A percentile compares a stretch with the other conserved stretches of the same genome.
These are phyloP conservation scores for Tranzscheliella williamsii DNA, from an alignment of 1,284 basidiomycete species.

Conservation along the genomic window DNA sequence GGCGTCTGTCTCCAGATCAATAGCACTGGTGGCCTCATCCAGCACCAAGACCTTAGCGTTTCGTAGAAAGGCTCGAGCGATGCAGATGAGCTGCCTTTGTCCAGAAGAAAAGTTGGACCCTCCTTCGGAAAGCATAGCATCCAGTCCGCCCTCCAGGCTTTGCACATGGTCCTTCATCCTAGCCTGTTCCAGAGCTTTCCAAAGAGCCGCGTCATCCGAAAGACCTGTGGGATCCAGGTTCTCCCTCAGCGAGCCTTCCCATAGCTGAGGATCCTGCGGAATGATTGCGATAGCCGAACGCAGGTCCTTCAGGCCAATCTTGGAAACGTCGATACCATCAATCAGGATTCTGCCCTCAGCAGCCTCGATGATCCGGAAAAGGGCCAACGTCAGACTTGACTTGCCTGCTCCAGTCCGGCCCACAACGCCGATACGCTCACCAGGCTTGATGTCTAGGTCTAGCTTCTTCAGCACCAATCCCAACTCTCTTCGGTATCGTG, in stretches of 20 bases:
- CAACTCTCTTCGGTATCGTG: conserved; percentile 79
- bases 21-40: conserved; percentile 72
- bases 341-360: conserved; percentile 76
- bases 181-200: conserved; percentile 77
- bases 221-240: conserved; percentile 78
- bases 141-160: conserved; percentile 72
- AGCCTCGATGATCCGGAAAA: conserved; percentile 68
- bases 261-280: conserved; percentile 74
- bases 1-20: conserved; percentile 86
- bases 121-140: conserved; percentile 77
- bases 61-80: conserved; percentile 58
- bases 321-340: conserved; percentile 80
- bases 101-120: conserved; percentile 79
- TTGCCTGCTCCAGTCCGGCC: conserved; percentile 94
- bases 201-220: conserved; percentile 74
- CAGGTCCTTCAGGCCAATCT: conserved; percentile 78
- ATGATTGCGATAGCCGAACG: conserved; percentile 75
- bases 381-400: conserved; percentile 71
- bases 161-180: conserved; percentile 73
- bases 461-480: conserved; percentile 78
- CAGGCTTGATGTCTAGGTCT: conserved; percentile 69
- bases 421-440: conserved; percentile 70
- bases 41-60: conserved; percentile 80
- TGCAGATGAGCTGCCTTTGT: conserved; percentile 67
- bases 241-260: conserved; percentile 81